Evolutionary conservation across 2,329 filamentous ascomycete species (phyloP).

Genomic region (Piedraia hortae): DNA sequence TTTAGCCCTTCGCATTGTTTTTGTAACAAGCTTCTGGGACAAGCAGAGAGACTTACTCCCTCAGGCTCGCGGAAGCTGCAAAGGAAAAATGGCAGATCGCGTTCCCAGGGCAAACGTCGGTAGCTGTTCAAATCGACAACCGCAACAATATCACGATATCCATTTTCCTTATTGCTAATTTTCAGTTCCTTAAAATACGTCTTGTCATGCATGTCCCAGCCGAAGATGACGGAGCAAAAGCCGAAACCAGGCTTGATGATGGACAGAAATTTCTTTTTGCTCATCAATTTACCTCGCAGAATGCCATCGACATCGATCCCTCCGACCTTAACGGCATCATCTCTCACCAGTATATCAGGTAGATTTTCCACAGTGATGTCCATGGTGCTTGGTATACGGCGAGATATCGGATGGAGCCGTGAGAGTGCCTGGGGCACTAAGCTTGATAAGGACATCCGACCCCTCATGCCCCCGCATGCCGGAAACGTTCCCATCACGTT

Average conservation of each 20-base stretch:
- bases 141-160: constrained; percentile 64
- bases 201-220: constrained; percentile 91
- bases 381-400: no score
- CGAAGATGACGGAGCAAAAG: constrained; percentile 83
- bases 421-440: no score
- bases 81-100: constrained; percentile 61
- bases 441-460: no score
- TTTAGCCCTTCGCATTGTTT: constrained; percentile 38
- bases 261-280: constrained; percentile 76
- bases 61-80: constrained; percentile 59
- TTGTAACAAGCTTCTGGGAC: constrained; percentile 50
- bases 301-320: constrained; percentile 71
- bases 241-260: constrained; percentile 61
- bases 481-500: no score
- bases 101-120: constrained; percentile 72
- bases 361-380: no score
- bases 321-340: constrained; percentile 43
- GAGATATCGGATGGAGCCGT: no score
- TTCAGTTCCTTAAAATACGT: constrained; percentile 66
- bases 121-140: constrained; percentile 53
- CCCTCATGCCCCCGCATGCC: no score
- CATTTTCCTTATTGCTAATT: constrained; percentile 75
- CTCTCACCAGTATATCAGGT: not conserved
- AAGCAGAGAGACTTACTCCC: constrained; percentile 43
- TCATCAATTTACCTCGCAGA: constrained; percentile 68